Percentiles rank a stretch among this genome's conserved stretches.
phyloP scores from a whole-genome alignment of 1,139 yeast genomes.

The Pichia sp. region DNA sequence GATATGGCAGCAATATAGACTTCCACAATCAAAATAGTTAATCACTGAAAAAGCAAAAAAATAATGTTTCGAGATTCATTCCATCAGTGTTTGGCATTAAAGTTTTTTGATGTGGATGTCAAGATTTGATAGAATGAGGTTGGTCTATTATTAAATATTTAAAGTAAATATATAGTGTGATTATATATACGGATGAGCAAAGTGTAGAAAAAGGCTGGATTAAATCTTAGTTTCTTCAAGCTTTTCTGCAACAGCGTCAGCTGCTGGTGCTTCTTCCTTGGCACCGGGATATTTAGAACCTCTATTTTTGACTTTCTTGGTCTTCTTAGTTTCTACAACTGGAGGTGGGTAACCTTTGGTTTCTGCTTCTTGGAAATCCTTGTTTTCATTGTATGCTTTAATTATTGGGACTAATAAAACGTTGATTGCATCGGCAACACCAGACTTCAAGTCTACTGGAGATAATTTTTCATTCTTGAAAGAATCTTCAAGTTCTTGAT shows the following conservation, averaged over 20 bases:
- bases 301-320: conserved; percentile 72
- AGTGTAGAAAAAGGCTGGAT: neutral
- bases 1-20: no score
- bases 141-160: neutral
- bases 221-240: conserved; percentile 24
- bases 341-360: conserved; percentile 81
- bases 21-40: no score
- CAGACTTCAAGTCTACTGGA: conserved; percentile 91
- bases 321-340: conserved; percentile 46
- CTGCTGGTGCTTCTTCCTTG: conserved; percentile 14
- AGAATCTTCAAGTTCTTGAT: conserved; percentile 67
- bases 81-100: no score
- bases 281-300: conserved; percentile 82
- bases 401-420: conserved; percentile 79
- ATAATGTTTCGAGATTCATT: no score
- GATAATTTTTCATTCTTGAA: conserved; percentile 67
- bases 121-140: no score
- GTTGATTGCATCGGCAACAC: conserved; percentile 82
- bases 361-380: conserved; percentile 71
- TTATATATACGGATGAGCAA: no score
- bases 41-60: no score
- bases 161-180: neutral
- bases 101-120: no score
- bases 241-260: conserved; percentile 21
- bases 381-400: conserved; percentile 52